Conservation (phyloP, 306 rosid species). For the Dryas drummondii region DNA sequence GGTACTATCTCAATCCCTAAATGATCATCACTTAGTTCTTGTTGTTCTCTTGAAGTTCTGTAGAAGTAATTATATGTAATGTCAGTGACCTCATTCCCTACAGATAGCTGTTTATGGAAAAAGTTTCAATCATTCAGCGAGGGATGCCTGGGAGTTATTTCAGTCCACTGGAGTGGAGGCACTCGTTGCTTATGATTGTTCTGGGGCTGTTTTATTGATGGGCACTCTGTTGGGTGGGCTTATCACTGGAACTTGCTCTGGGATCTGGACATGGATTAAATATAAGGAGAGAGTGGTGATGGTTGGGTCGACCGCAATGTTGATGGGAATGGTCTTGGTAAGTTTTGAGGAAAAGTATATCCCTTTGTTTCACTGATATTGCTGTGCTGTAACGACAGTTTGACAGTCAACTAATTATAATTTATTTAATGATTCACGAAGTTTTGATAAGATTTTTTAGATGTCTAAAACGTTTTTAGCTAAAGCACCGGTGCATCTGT, state of each 20-base stretch:
- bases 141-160: conserved; percentile 99
- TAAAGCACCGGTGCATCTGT: not conserved
- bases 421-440: not conserved
- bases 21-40: not conserved
- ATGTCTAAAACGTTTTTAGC: not conserved
- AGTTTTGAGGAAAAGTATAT: conserved; percentile 14
- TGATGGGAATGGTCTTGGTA: conserved; percentile 99
- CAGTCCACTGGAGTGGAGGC: conserved; percentile 99
- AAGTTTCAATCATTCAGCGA: conserved; percentile 88
- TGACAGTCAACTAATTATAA: not conserved
- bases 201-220: conserved; percentile 94
- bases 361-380: not conserved
- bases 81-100: conserved; percentile 18
- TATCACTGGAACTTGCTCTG: conserved; percentile 89
- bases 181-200: conserved; percentile 88
- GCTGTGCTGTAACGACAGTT: not conserved
- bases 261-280: conserved; percentile 87
- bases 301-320: conserved; percentile 90
- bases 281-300: conserved; percentile 73
- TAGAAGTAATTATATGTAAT: not conserved
- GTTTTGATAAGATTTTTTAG: not conserved
- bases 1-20: not conserved
- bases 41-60: conserved; percentile 13
- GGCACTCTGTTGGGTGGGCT: conserved; percentile 85
- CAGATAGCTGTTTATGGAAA: conserved; percentile 96